phyloP scores from a whole-genome alignment of 1,284 basidiomycete species.

The Veloporphyrellus conicus region DNA sequence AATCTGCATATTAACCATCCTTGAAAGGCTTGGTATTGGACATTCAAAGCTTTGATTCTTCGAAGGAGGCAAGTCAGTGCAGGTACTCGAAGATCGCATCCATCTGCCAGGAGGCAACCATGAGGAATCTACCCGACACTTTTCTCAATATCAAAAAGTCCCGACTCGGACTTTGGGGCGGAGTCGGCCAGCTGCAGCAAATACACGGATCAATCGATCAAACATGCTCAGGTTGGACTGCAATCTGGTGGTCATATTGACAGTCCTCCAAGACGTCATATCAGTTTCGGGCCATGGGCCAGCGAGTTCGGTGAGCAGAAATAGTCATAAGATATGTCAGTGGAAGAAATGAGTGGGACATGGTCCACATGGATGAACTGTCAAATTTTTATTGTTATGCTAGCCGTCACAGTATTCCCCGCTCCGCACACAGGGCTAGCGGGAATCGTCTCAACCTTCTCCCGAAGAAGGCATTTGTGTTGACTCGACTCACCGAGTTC shows the following conservation, averaged over 20 bases:
- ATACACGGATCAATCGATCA: neutral
- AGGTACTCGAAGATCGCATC: neutral
- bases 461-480: neutral
- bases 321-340: neutral
- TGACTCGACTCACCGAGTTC: neutral
- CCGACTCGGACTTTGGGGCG: neutral
- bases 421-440: conserved; percentile 4
- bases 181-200: neutral
- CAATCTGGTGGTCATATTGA: neutral
- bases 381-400: conserved; percentile 9
- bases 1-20: neutral
- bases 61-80: neutral
- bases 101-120: conserved; percentile 8
- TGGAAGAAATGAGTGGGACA: neutral
- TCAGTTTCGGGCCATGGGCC: neutral
- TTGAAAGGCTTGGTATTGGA: conserved; percentile 4
- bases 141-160: conserved; percentile 1
- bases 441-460: conserved; percentile 1
- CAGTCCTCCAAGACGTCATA: neutral
- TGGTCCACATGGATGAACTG: no score
- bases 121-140: conserved; percentile 9
- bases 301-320: neutral
- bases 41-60: conserved; percentile 16
- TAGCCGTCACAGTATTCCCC: neutral
- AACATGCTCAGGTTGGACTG: neutral